Conservation (phyloP, 169 alveolate species). For the Hammondia hammondi region DNA sequence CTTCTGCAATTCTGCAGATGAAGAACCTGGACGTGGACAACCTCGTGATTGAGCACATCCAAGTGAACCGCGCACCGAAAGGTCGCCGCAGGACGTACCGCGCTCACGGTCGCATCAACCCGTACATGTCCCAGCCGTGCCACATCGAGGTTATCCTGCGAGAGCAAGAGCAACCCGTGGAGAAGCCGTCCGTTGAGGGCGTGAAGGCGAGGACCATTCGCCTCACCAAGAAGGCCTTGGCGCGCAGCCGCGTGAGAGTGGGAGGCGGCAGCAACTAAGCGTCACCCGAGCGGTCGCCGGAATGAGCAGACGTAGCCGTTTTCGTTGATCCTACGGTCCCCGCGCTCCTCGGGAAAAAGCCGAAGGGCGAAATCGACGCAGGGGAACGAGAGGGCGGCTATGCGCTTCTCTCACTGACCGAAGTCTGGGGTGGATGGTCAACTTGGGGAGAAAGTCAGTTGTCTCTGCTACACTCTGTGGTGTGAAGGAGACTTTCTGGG, state of each 20-base stretch:
- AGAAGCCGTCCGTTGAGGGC: constrained; percentile 77
- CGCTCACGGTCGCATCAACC: constrained; percentile 98
- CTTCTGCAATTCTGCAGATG: constrained; percentile 62
- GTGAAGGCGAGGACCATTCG: constrained; percentile 73
- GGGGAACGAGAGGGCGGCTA: no score
- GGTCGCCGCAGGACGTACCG: constrained; percentile 98
- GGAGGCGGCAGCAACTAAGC: constrained; percentile 68
- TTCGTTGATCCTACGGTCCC: no score
- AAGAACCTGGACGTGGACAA: constrained; percentile 93
- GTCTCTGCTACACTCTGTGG: neutral
- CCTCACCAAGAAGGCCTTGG: constrained; percentile 84
- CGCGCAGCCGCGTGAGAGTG: constrained; percentile 79
- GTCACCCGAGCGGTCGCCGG: neutral
- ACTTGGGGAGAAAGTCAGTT: neutral
- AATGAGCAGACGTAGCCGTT: no score
- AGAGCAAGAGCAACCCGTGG: constrained; percentile 85
- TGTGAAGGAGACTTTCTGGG: neutral
- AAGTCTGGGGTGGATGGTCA: neutral
- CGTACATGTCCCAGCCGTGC: constrained; percentile 91
- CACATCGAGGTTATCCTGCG: constrained; percentile 89
- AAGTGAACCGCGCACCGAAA: constrained; percentile 94
- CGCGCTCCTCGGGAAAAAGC: no score
- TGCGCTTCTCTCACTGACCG: neutral
- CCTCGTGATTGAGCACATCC: constrained; percentile 90
- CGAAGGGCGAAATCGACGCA: no score